Percentiles rank a stretch among this genome's conserved stretches.
These are phyloP conservation scores for Tarenaya hassleriana DNA, from an alignment of 345 rosid genomes.

Conservation along the genomic window DNA sequence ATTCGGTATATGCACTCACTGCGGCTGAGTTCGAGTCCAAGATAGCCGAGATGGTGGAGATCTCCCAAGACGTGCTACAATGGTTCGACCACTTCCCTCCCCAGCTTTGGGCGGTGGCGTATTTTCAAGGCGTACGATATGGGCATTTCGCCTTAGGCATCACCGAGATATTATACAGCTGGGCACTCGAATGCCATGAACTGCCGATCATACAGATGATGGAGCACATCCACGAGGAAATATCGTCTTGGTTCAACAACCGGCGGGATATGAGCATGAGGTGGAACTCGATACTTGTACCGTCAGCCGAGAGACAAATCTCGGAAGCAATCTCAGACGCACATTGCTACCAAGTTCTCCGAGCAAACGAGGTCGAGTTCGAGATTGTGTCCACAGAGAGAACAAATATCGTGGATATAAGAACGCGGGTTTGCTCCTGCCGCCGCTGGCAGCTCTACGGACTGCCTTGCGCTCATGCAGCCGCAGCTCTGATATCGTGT, in stretches of 20 bases:
- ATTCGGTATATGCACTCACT: conserved; percentile 90
- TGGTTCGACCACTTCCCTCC: conserved; percentile 87
- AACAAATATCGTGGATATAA: conserved; percentile 88
- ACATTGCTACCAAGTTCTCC: conserved; percentile 88
- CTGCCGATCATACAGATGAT: conserved; percentile 89
- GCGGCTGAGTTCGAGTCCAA: conserved; percentile 74
- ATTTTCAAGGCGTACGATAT: conserved; percentile 80
- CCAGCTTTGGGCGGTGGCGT: conserved; percentile 87
- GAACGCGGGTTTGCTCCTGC: conserved; percentile 81
- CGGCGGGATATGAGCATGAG: conserved; percentile 78
- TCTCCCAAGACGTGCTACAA: conserved; percentile 61
- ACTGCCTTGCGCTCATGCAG: conserved; percentile 91
- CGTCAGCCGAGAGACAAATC: conserved; percentile 84
- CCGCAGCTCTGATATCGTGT: conserved; percentile 93
- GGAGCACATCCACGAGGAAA: conserved; percentile 74
- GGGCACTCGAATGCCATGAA: conserved; percentile 98
- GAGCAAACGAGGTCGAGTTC: conserved; percentile 94
- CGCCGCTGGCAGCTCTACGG: conserved; percentile 95
- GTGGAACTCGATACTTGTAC: conserved; percentile 81
- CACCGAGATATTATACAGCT: conserved; percentile 71
- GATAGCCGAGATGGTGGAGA: conserved; percentile 81
- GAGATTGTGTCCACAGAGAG: conserved; percentile 97
- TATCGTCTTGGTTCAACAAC: conserved; percentile 50
- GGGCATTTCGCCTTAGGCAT: conserved; percentile 87
- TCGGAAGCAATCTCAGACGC: conserved; percentile 81